phyloP scores from a whole-genome alignment of 495 filamentous ascomycete genomes.

The Hyaloscypha variabilis region DNA sequence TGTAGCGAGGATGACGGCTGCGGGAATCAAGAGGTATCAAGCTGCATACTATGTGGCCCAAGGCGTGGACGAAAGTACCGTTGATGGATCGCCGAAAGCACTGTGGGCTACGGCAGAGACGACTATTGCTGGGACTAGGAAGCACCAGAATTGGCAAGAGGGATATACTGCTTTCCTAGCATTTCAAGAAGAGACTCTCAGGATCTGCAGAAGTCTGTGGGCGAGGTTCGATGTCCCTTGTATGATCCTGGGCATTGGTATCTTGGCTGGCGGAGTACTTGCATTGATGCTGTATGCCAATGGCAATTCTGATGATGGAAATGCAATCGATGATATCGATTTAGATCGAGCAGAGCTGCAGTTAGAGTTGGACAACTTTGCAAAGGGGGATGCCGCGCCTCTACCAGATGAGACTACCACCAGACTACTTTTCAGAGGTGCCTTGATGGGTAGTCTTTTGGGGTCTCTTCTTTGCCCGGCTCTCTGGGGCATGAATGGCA shows the following conservation, averaged over 20 bases:
- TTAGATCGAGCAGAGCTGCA: constrained; percentile 29
- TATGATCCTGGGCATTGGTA: constrained; percentile 77
- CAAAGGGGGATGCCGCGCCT: constrained; percentile 10
- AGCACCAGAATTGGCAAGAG: constrained; percentile 35
- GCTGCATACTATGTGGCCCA: constrained; percentile 56
- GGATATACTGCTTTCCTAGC: constrained; percentile 64
- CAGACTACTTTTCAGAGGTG: constrained; percentile 32
- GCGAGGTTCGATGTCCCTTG: constrained; percentile 84
- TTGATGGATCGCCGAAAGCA: constrained; percentile 53
- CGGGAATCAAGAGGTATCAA: constrained; percentile 90
- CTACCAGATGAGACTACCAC: constrained; percentile 29
- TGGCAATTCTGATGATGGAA: constrained; percentile 26
- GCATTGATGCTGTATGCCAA: constrained; percentile 71
- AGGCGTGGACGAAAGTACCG: constrained; percentile 61
- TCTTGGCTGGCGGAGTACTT: constrained; percentile 68
- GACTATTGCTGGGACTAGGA: constrained; percentile 39
- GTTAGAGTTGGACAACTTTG: constrained; percentile 26
- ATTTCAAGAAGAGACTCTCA: constrained; percentile 78
- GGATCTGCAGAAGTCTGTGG: constrained; percentile 85
- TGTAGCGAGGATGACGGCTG: constrained; percentile 76
- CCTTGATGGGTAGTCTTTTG: constrained; percentile 32
- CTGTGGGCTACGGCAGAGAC: constrained; percentile 57
- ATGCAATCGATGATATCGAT: constrained; percentile 26
- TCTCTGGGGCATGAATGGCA: constrained; percentile 24
- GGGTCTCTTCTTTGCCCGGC: constrained; percentile 31